phyloP scores from a whole-genome alignment of 495 filamentous ascomycete genomes.

The Tuber aestivum region DNA sequence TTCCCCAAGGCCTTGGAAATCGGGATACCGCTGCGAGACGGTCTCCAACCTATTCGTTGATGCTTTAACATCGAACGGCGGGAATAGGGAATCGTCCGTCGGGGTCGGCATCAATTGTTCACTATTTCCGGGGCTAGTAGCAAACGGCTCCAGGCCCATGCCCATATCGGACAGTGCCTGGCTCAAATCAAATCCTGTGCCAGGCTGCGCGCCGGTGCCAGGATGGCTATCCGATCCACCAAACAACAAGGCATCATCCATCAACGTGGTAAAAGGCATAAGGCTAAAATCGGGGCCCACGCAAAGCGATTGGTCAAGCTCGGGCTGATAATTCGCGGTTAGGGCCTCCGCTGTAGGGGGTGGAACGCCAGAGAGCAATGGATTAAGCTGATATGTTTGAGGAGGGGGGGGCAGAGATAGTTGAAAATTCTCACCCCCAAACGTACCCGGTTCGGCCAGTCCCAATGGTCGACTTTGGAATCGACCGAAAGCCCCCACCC shows the following conservation, averaged over 20 bases:
- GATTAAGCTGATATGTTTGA: conserved; percentile 8
- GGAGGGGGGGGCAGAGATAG: not conserved
- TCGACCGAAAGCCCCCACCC: not conserved
- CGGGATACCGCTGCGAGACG: not conserved
- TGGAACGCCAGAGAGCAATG: not conserved
- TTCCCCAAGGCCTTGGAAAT: not conserved
- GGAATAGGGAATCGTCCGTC: conserved; percentile 2
- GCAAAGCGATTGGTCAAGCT: conserved; percentile 47
- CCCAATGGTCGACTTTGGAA: conserved; percentile 8
- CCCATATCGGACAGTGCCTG: not conserved
- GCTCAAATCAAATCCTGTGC: conserved; percentile 3
- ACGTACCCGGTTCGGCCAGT: not conserved
- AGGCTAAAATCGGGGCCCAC: conserved; percentile 51
- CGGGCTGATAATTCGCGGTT: conserved; percentile 9
- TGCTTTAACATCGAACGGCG: conserved; percentile 9
- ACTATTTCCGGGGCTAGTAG: not conserved
- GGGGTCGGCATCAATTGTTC: not conserved
- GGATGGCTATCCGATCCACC: conserved; percentile 39
- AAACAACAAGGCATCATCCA: conserved; percentile 57
- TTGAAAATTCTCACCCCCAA: conserved; percentile 6
- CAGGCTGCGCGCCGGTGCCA: not conserved
- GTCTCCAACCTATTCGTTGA: not conserved
- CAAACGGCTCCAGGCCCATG: not conserved
- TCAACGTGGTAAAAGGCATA: conserved; percentile 54
- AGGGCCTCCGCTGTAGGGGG: conserved; percentile 3